Evolutionary conservation across 2,329 filamentous ascomycete genomes (phyloP), one percentile per base, ranked within the genome.

Genomic region (Alternaria sp.): DNA sequence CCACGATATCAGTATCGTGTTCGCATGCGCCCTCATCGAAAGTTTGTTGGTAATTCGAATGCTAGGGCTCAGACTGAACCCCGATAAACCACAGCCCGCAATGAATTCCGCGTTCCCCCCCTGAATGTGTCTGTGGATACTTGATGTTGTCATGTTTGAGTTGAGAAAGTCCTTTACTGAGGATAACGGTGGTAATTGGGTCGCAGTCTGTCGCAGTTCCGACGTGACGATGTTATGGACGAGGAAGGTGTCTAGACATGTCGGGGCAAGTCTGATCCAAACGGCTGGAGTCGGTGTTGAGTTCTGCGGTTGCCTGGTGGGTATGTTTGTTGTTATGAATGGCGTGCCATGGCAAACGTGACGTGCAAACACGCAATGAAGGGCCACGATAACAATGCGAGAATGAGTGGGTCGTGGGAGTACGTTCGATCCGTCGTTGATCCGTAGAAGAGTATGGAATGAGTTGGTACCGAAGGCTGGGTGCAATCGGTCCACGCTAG

Each of bases 1-100:
- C 56, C 57, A 63, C 43, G 45, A 57, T 41, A 63, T 28, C 10
- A 66, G 26, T 41, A 66, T 53, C 18, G 60, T 55, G 54, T 66
- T 63, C 21, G 57, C 60, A 26, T 66, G 56, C 12, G 49, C 57
- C 41, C 55, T 63, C 37, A 63, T 55, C 20, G 60, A 60, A 12
- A 66, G 43, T 9, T 50, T 46, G 53, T 51, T 60, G 6, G 63
- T 66, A 21, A 63, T 43, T 8, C 49, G 41, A 26, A 55, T 33
- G 46, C 47, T 50, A 5, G 56, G 41, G 25, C 45, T 55, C 33
- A 60, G 14, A 20, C 26, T 43, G 47, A 63, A 58, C 10, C 46
- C 30, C 21, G 54, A 50, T 28, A 66, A 28, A 5, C 7, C 44
- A 55, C 60, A 53, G 6, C 63, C 63, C 37, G 46, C 56, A 12